Evolutionary conservation across 2,329 filamentous ascomycete species (phyloP), one percentile per base, ranked within the genome.

Genomic region (Rhinocladiella similis): DNA sequence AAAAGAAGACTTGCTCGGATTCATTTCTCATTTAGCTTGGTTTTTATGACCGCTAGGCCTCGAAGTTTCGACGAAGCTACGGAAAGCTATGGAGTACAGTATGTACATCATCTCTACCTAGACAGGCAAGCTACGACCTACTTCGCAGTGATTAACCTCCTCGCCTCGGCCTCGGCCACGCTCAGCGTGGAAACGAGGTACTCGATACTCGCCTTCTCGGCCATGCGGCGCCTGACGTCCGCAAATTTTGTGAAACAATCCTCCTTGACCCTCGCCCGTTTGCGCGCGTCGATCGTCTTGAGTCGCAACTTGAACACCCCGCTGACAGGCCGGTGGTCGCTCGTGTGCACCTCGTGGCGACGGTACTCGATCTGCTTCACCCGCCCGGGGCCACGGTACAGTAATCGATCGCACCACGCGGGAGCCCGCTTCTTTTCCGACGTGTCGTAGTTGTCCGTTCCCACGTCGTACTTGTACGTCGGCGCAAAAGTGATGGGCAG

Each of bases 401-500:
- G 77, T 36, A 99, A 76, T 35, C 94, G 85, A 76, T 99, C 94
- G 71, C 94, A 99, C 94, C 94, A 99, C 1, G 94, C 94, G 0
- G 94, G 94, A 19, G 90, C 88, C 48, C 94, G 84, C 72, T 90
- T 90, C 80, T 99, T 99, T 72, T 99, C 94, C 66, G 89, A 93
- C 0, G 89, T 88, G 70, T 99, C 94, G 72, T 97, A 99, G 5
- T 85, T 88, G 69, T 97, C 93, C 0, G 91, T 95, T 14, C 92
- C 92, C 0, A 97, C 91, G 66, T 99, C 94, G 71, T 99, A 99
- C 72, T 99, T 99, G 79, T 99, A 99, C 0, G 94, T 99, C 0
- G 94, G 94, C 6, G 91, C 87, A 70, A 99, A 99, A 0, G 85
- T 88, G 67, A 99, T 97, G 1, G 89, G 89, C 53, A 88, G 80